These are phyloP conservation scores for Phaffia rhodozyma DNA, from an alignment of 1,284 basidiomycete species.

Conservation along the genomic window DNA sequence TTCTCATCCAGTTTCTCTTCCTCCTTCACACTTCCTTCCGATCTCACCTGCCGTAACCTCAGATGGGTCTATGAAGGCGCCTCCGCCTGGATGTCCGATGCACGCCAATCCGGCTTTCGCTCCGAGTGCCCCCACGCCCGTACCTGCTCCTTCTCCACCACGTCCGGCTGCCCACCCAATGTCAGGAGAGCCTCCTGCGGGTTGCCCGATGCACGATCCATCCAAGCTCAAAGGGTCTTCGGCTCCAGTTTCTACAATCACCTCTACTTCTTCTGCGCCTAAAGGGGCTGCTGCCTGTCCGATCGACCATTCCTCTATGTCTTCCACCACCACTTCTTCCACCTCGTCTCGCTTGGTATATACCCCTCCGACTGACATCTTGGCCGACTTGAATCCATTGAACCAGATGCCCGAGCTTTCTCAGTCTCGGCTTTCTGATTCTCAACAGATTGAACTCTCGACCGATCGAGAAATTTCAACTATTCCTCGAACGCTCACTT, in stretches of 20 bases:
- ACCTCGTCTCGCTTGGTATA: constrained; percentile 5
- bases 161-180: constrained; percentile 16
- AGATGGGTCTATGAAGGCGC: constrained; percentile 1
- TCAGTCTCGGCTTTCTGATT: constrained; percentile 49
- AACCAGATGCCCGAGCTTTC: constrained; percentile 83
- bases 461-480: constrained; percentile 57
- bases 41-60: constrained; percentile 12
- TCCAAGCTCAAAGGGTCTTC: constrained; percentile 17
- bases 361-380: constrained; percentile 2
- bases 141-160: constrained; percentile 15
- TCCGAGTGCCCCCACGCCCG: constrained; percentile 6
- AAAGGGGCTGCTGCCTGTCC: constrained; percentile 29
- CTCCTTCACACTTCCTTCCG: constrained; percentile 14
- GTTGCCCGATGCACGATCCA: constrained; percentile 11
- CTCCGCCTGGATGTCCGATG: constrained; percentile 30
- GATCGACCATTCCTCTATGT: constrained; percentile 27
- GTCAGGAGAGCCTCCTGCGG: constrained; percentile 7
- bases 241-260: constrained; percentile 16
- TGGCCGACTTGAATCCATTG: constrained; percentile 51
- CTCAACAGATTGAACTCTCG: constrained; percentile 47
- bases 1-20: constrained; percentile 15
- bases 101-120: constrained; percentile 16
- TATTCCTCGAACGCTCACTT: constrained; percentile 61
- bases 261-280: constrained; percentile 11
- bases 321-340: constrained; percentile 4